These are phyloP conservation scores for Keithomyces neogunnii DNA, from an alignment of 2,329 filamentous ascomycete genomes.

Conservation along the genomic window DNA sequence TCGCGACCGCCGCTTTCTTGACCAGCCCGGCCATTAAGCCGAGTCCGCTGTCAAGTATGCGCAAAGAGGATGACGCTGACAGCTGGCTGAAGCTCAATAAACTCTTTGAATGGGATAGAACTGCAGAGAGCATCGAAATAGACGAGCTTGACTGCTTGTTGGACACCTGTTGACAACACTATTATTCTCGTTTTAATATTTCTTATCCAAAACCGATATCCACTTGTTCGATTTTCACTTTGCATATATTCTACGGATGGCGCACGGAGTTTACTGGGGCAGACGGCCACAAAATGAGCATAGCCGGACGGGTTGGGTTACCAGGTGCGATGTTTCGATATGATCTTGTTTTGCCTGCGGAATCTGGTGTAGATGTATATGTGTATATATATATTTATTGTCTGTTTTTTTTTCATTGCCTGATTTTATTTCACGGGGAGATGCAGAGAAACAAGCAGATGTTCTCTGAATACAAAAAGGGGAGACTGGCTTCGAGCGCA, in stretches of 20 bases:
- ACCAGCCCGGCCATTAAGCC: slow-evolving; percentile 46
- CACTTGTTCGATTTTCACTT: slow-evolving; percentile 4
- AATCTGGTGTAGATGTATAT: slow-evolving; percentile 18
- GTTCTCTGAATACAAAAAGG: slow-evolving; percentile 1
- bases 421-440: slow-evolving; percentile 12
- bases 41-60: slow-evolving; percentile 17
- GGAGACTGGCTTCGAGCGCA: slow-evolving; percentile 1
- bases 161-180: slow-evolving; percentile 52
- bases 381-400: slow-evolving; percentile 22
- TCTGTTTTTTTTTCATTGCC: slow-evolving; percentile 12
- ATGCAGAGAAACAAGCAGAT: neutral
- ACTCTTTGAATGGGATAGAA: slow-evolving; percentile 52
- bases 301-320: neutral
- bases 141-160: slow-evolving; percentile 88
- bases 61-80: slow-evolving; percentile 30
- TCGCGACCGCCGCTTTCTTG: slow-evolving; percentile 33
- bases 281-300: neutral
- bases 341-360: neutral
- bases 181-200: neutral
- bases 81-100: slow-evolving; percentile 32
- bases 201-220: neutral
- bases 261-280: slow-evolving; percentile 12
- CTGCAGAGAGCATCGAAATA: slow-evolving; percentile 82
- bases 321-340: neutral
- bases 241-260: slow-evolving; percentile 10